These are phyloP conservation scores for Isabelozyma heimii DNA, from an alignment of 805 yeast genomes.

Conservation along the genomic window DNA sequence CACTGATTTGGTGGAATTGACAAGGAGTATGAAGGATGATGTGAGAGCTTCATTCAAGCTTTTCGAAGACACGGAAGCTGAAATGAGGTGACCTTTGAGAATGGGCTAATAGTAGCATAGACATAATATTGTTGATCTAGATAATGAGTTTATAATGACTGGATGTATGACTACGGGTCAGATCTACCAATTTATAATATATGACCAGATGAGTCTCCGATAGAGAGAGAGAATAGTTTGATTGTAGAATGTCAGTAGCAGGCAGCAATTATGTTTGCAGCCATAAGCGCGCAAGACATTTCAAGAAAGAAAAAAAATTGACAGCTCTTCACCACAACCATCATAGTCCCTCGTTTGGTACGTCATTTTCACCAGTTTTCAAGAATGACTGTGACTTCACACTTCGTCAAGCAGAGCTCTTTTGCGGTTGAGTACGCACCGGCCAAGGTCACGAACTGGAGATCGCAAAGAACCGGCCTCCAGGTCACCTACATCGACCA, in stretches of 20 bases:
- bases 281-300: no score
- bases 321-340: background rate
- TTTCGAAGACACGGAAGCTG: constrained; percentile 54
- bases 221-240: no score
- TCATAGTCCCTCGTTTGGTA: background rate
- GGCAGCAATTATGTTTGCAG: no score
- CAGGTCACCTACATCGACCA: constrained; percentile 74
- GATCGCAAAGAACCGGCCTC: constrained; percentile 75
- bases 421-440: constrained; percentile 79
- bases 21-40: constrained; percentile 70
- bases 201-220: no score
- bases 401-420: constrained; percentile 29
- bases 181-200: no score
- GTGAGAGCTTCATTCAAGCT: constrained; percentile 54
- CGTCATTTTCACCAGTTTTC: background rate
- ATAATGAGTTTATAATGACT: no score
- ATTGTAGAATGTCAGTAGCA: no score
- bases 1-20: constrained; percentile 59
- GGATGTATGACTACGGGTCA: no score
- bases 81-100: no score
- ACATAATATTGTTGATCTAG: no score
- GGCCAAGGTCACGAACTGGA: constrained; percentile 68
- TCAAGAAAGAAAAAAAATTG: no score
- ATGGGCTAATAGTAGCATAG: no score
- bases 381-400: background rate